Evolutionary conservation across 225 moss, liverwort and hornwort species (phyloP).

Genomic region (Physcomitrellopsis africana): DNA sequence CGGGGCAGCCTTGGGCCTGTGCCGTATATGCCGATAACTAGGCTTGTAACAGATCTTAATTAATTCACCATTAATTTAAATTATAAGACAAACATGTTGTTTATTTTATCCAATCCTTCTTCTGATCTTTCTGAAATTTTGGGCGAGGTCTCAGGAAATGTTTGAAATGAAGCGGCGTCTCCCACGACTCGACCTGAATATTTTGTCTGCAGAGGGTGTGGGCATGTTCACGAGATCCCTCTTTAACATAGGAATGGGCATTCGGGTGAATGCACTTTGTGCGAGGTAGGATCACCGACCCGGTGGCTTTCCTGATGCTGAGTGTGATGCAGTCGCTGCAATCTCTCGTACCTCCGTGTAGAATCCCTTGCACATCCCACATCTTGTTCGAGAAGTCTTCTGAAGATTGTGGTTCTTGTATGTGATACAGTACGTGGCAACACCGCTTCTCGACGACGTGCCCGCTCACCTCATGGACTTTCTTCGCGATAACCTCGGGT

Average conservation of each 20-base stretch:
- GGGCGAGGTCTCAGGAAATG: too few species aligned
- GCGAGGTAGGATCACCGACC: conserved; percentile 51
- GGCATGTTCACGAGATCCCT: conserved; percentile 73
- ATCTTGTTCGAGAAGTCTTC: too few species aligned
- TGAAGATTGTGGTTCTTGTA: too few species aligned
- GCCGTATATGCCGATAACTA: conserved; percentile 30
- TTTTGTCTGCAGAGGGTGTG: conserved; percentile 54
- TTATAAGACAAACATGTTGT: too few species aligned
- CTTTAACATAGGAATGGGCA: conserved; percentile 43
- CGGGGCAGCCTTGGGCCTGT: conserved; percentile 55
- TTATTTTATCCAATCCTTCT: background rate
- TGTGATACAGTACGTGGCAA: conserved; percentile 10
- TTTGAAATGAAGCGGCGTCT: background rate
- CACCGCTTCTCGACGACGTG: background rate
- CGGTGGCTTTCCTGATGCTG: too few species aligned
- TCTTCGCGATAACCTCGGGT: conserved; percentile 12
- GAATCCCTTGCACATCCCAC: too few species aligned
- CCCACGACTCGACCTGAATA: background rate
- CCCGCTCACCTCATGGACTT: background rate
- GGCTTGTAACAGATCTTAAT: too few species aligned
- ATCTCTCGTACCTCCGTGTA: too few species aligned
- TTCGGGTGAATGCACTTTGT: conserved; percentile 76
- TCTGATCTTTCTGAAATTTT: too few species aligned
- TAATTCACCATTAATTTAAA: too few species aligned
- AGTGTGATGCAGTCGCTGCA: background rate